These are phyloP conservation scores for Tricholoma furcatifolium DNA, from an alignment of 768 basidiomycete species.

Conservation along the genomic window DNA sequence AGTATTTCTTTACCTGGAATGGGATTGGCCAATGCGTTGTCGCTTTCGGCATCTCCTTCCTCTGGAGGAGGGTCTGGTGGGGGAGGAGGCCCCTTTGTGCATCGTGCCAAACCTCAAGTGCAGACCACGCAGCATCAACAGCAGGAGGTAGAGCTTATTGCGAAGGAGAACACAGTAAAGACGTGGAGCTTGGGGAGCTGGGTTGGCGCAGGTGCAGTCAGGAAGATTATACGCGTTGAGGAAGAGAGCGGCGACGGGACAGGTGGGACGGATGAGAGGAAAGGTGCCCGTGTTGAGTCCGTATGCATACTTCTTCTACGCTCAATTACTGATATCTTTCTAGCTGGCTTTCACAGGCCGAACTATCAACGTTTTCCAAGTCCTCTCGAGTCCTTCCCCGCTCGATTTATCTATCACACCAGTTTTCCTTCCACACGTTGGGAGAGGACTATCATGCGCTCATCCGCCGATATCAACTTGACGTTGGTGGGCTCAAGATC, in stretches of 20 bases:
- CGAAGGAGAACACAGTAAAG: constrained; percentile 45
- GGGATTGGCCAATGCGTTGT: constrained; percentile 31
- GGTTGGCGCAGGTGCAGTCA: constrained; percentile 52
- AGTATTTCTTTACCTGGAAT: constrained; percentile 63
- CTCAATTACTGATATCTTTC: constrained; percentile 9
- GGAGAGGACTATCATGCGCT: constrained; percentile 80
- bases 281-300: constrained; percentile 34
- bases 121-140: not conserved
- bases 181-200: constrained; percentile 63
- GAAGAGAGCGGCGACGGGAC: constrained; percentile 7
- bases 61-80: constrained; percentile 12
- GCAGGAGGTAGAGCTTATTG: constrained; percentile 33
- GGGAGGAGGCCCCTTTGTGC: not conserved
- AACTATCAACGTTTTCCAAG: constrained; percentile 71
- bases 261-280: not conserved
- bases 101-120: not conserved
- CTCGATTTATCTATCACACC: constrained; percentile 80
- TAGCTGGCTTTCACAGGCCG: constrained; percentile 77
- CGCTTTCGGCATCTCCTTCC: constrained; percentile 34
- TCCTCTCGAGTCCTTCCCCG: constrained; percentile 63
- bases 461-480: constrained; percentile 62
- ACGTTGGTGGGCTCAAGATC: constrained; percentile 55
- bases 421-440: constrained; percentile 78
- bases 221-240: constrained; percentile 21
- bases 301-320: constrained; percentile 15